Evolutionary conservation across 768 basidiomycete genomes (phyloP).

Genomic region (Xerocomus spinulosus): DNA sequence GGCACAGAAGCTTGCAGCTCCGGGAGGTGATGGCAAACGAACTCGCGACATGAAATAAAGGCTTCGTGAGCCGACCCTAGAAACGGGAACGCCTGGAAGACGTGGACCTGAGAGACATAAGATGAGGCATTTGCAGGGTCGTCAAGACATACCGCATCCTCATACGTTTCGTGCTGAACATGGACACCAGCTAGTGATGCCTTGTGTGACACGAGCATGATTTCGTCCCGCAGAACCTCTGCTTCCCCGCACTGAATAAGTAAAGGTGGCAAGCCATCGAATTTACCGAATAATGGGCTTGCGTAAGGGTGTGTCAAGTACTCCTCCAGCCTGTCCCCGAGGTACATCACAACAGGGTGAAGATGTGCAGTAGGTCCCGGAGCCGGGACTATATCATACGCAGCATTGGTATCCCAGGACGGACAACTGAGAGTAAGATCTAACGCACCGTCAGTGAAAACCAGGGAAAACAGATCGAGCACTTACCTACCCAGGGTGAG

Average conservation of each 20-base stretch:
- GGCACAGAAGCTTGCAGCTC: conserved; percentile 46
- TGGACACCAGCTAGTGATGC: conserved; percentile 82
- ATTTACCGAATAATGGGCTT: conserved; percentile 90
- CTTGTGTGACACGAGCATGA: conserved; percentile 88
- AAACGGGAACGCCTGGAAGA: conserved; percentile 88
- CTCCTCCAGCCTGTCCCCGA: conserved; percentile 72
- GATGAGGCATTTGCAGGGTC: background rate
- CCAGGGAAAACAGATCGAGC: background rate
- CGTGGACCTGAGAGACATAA: conserved; percentile 58
- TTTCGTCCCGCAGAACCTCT: conserved; percentile 93
- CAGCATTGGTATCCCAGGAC: conserved; percentile 93
- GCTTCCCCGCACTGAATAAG: conserved; percentile 91
- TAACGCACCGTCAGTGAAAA: conserved; percentile 26
- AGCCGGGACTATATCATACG: conserved; percentile 77
- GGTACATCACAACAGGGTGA: conserved; percentile 91
- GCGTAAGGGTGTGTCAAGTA: conserved; percentile 96
- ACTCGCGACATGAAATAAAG: conserved; percentile 66
- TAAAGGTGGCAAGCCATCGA: conserved; percentile 80
- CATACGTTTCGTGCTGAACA: conserved; percentile 83
- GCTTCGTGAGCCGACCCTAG: conserved; percentile 60
- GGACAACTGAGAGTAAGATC: conserved; percentile 96
- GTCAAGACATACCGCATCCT: conserved; percentile 71
- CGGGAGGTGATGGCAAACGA: conserved; percentile 59
- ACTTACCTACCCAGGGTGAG: conserved; percentile 94
- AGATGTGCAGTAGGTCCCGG: conserved; percentile 76